Percentiles rank a stretch among this genome's conserved stretches.
Conservation (phyloP, 768 basidiomycete species). For the Candolleomyces aberdarensis region DNA sequence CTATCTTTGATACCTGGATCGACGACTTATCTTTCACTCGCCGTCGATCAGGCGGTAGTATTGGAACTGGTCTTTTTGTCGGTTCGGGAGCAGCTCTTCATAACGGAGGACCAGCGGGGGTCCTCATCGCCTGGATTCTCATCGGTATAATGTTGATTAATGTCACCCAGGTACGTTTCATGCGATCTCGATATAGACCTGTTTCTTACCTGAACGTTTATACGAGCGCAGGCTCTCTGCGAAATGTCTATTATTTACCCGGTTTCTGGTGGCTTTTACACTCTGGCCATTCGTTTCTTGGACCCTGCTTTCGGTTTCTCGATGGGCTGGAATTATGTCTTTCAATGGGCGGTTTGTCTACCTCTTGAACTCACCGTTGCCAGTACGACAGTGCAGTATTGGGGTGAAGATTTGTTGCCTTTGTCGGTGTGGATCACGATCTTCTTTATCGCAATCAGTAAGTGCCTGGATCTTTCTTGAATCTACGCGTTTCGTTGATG, state of each 20-base stretch:
- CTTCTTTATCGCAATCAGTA: slow-evolving; percentile 40
- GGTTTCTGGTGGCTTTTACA: slow-evolving; percentile 49
- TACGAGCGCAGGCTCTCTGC: slow-evolving; percentile 35
- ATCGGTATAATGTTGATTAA: slow-evolving; percentile 48
- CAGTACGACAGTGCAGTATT: slow-evolving; percentile 42
- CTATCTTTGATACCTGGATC: neutral
- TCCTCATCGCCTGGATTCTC: slow-evolving; percentile 43
- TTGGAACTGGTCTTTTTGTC: slow-evolving; percentile 48
- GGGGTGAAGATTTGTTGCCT: slow-evolving; percentile 34
- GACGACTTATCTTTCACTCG: neutral
- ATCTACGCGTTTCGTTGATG: too few relatives aligned
- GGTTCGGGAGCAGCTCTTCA: slow-evolving; percentile 40
- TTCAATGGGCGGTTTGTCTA: slow-evolving; percentile 44
- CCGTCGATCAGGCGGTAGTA: slow-evolving; percentile 36
- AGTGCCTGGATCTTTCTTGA: neutral
- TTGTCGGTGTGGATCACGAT: slow-evolving; percentile 45
- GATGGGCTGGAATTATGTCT: slow-evolving; percentile 50
- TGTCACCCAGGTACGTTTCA: slow-evolving; percentile 37
- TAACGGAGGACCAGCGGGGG: slow-evolving; percentile 39
- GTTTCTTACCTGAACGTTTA: neutral
- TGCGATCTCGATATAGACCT: neutral
- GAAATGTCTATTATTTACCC: slow-evolving; percentile 50
- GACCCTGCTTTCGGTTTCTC: slow-evolving; percentile 47
- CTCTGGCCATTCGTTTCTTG: slow-evolving; percentile 42
- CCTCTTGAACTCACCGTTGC: slow-evolving; percentile 46